Percentiles rank a stretch among this genome's conserved stretches.
These are phyloP conservation scores for Coprinellus micaceus DNA, from an alignment of 768 basidiomycete genomes.

Conservation along the genomic window DNA sequence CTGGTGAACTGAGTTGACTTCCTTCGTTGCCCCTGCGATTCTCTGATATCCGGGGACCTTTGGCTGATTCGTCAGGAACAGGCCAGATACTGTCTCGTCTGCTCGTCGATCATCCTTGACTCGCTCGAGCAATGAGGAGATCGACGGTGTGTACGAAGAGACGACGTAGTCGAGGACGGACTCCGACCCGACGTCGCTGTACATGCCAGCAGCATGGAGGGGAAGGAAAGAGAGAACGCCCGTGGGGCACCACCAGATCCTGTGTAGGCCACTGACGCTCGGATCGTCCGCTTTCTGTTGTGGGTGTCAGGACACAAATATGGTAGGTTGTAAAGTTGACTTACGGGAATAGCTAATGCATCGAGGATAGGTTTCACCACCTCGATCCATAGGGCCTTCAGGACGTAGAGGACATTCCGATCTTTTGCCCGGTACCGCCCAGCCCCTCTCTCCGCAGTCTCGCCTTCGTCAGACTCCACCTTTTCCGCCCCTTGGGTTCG, in stretches of 20 bases:
- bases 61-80: constrained; percentile 13
- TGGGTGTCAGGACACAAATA: neutral
- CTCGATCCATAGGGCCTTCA: neutral
- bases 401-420: neutral
- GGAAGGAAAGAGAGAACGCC: constrained; percentile 26
- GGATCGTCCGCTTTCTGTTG: neutral
- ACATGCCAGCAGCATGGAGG: constrained; percentile 31
- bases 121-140: constrained; percentile 5
- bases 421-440: neutral
- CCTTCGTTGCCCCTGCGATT: constrained; percentile 12
- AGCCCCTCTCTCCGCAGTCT: constrained; percentile 10
- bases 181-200: neutral
- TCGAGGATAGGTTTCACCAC: neutral
- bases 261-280: constrained; percentile 1
- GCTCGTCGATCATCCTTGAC: neutral
- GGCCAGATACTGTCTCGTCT: neutral
- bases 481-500: neutral
- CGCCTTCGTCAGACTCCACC: neutral
- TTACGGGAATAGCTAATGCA: constrained; percentile 8
- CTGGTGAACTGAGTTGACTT: constrained; percentile 2
- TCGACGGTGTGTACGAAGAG: constrained; percentile 17
- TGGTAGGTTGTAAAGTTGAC: constrained; percentile 7
- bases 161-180: constrained; percentile 12
- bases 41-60: neutral
- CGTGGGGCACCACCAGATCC: constrained; percentile 31